Evolutionary conservation across 2,329 filamentous ascomycete genomes (phyloP).

Genomic region (Verticillium nonalfalfae): DNA sequence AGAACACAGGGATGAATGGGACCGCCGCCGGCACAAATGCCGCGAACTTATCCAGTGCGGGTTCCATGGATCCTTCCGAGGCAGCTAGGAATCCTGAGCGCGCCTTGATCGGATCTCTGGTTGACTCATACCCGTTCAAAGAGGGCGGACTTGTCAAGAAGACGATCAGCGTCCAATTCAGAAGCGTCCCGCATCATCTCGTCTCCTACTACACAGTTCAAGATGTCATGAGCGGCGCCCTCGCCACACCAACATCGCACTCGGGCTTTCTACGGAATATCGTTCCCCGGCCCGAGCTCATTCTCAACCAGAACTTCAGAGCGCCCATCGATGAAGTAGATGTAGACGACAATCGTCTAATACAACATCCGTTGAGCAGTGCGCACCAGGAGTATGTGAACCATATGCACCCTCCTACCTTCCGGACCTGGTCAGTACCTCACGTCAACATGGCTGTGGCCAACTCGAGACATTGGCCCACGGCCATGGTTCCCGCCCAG

Average conservation of each 20-base stretch:
- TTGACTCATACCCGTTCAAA: slow-evolving; percentile 90
- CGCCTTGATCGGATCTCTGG: slow-evolving; percentile 50
- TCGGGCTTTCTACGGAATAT: slow-evolving; percentile 4
- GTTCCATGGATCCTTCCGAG: slow-evolving; percentile 8
- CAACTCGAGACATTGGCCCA: background rate
- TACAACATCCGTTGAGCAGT: background rate
- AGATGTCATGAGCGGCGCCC: slow-evolving; percentile 60
- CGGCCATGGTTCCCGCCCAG: background rate
- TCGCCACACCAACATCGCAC: slow-evolving; percentile 53
- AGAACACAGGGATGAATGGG: background rate
- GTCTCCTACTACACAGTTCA: slow-evolving; percentile 84
- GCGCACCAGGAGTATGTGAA: background rate
- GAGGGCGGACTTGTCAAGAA: slow-evolving; percentile 81
- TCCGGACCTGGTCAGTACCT: background rate
- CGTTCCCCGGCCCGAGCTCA: slow-evolving; percentile 49
- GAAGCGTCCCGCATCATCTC: slow-evolving; percentile 73
- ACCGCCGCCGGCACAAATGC: background rate
- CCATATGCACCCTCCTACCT: background rate
- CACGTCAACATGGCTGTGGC: background rate
- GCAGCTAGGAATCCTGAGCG: slow-evolving; percentile 9
- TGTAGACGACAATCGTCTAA: slow-evolving; percentile 11
- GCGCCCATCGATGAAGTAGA: slow-evolving; percentile 58
- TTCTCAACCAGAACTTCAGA: slow-evolving; percentile 60
- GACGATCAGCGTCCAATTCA: slow-evolving; percentile 75
- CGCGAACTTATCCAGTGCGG: background rate